Percentiles rank a stretch among this genome's conserved stretches.
Conservation (phyloP, 768 basidiomycete species). For the Hypholoma sublateritium region DNA sequence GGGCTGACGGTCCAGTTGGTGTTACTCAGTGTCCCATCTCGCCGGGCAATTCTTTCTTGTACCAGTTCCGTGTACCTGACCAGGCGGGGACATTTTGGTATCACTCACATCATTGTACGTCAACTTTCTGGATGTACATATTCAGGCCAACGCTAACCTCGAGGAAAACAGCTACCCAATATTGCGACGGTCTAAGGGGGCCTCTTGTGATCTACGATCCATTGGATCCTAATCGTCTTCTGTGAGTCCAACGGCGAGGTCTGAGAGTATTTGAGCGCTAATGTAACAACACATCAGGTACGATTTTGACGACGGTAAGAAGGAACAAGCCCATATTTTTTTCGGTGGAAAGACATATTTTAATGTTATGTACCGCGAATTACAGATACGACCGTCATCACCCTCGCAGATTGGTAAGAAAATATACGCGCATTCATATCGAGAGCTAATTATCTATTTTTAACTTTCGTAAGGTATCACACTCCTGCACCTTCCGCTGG, state of each 20-base stretch:
- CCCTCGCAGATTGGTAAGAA: conserved; percentile 15
- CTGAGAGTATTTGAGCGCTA: not conserved
- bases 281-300: conserved; percentile 14
- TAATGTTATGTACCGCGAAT: not conserved
- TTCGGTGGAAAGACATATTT: not conserved
- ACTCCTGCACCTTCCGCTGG: conserved; percentile 40
- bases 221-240: conserved; percentile 19
- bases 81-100: conserved; percentile 52
- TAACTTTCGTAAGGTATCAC: conserved; percentile 3
- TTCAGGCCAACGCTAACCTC: no score
- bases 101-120: conserved; percentile 35
- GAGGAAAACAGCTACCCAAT: conserved; percentile 38
- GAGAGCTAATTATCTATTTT: not conserved
- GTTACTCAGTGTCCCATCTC: conserved; percentile 43
- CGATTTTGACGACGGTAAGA: conserved; percentile 42
- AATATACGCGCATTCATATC: not conserved
- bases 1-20: conserved; percentile 30
- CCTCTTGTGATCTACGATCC: conserved; percentile 25
- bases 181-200: conserved; percentile 59
- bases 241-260: conserved; percentile 8
- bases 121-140: not conserved
- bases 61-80: conserved; percentile 18
- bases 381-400: conserved; percentile 27
- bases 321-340: not conserved
- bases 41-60: conserved; percentile 33